Evolutionary conservation across 345 rosid species (phyloP).

Genomic region (Tarenaya hassleriana): DNA sequence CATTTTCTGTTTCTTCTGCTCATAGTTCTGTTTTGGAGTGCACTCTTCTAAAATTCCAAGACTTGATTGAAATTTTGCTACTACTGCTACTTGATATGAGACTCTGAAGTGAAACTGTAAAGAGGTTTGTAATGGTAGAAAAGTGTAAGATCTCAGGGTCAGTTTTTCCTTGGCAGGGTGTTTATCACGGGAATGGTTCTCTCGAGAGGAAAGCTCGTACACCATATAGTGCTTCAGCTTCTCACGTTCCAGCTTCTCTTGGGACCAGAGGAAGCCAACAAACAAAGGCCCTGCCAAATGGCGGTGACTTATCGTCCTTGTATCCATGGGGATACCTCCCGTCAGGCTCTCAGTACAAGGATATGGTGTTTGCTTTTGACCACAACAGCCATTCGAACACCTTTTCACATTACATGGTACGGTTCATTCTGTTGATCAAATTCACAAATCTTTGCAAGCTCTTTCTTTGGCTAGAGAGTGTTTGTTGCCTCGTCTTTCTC

Average conservation of each 20-base stretch:
- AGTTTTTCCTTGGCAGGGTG: constrained; percentile 27
- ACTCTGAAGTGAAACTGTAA: no score
- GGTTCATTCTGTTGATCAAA: constrained; percentile 24
- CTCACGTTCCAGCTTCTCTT: constrained; percentile 16
- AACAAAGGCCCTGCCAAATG: constrained; percentile 24
- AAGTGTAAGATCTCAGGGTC: background rate
- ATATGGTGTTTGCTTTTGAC: constrained; percentile 41
- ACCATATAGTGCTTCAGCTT: constrained; percentile 40
- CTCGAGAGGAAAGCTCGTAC: constrained; percentile 34
- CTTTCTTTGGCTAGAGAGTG: background rate
- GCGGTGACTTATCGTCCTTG: constrained; percentile 31
- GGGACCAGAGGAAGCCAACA: constrained; percentile 21
- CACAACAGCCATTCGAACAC: constrained; percentile 31
- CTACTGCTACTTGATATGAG: no score
- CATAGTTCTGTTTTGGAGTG: background rate
- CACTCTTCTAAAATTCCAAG: background rate
- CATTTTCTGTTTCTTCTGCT: background rate
- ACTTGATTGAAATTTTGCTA: background rate
- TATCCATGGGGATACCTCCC: constrained; percentile 39
- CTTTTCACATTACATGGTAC: constrained; percentile 42
- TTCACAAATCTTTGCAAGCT: background rate
- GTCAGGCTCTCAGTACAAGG: constrained; percentile 34
- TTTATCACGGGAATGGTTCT: constrained; percentile 38
- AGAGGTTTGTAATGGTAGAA: no score
- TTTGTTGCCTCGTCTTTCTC: background rate